Percentiles rank a stretch among this genome's conserved stretches.
Conservation (phyloP, 2,329 filamentous ascomycete species). For the Beauveria australis region DNA sequence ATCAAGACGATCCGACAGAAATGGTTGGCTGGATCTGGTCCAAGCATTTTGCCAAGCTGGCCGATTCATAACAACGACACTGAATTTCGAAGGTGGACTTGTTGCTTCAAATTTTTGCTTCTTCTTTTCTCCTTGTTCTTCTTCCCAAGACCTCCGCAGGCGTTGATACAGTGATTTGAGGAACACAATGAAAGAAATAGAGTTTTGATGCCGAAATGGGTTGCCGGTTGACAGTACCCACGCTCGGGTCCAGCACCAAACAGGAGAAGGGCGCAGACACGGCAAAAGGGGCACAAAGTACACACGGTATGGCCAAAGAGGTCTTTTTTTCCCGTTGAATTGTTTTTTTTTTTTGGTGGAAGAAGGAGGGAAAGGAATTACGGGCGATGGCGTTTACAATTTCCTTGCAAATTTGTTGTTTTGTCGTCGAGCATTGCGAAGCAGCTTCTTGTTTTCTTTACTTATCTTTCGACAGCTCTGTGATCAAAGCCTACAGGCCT, state of each 20-base stretch:
- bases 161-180: slow-evolving; percentile 2
- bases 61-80: slow-evolving; percentile 34
- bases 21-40: slow-evolving; percentile 98
- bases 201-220: not conserved
- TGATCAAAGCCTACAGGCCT: not conserved
- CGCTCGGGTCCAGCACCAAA: not conserved
- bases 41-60: slow-evolving; percentile 79
- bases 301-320: not conserved
- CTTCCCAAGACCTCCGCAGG: not conserved
- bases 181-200: not conserved
- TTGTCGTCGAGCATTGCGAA: slow-evolving; percentile 7
- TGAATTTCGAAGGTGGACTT: not conserved
- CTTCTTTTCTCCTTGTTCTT: not conserved
- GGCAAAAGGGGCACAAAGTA: not conserved
- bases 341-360: not conserved
- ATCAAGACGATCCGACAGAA: slow-evolving; percentile 78
- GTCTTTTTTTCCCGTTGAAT: too few species aligned
- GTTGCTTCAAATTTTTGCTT: not conserved
- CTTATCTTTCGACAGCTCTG: not conserved
- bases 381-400: slow-evolving; percentile 11
- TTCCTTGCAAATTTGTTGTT: slow-evolving; percentile 2
- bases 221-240: slow-evolving; percentile 4
- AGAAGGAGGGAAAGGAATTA: not conserved
- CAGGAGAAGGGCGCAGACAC: not conserved
- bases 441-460: not conserved